These are phyloP conservation scores for Nepenthes mirabilis DNA, from an alignment of 148 eudicot genomes.

Conservation along the genomic window DNA sequence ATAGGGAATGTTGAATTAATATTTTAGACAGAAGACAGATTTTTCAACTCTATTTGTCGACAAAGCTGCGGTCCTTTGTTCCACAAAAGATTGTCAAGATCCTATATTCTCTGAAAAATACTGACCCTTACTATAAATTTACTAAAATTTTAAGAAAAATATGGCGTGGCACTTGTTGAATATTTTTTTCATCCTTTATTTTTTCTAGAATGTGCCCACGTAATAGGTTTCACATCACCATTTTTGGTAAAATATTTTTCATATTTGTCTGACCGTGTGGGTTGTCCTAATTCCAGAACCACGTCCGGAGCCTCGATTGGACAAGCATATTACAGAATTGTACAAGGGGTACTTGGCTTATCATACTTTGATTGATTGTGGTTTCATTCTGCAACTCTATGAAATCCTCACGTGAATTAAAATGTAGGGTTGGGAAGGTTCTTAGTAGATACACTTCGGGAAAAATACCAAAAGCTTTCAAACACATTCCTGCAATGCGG, in stretches of 20 bases:
- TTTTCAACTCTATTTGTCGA: background rate
- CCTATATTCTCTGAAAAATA: background rate
- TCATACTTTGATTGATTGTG: background rate
- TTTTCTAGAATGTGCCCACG: no score
- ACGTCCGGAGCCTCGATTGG: conserved; percentile 41
- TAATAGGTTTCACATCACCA: background rate
- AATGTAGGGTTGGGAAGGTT: conserved; percentile 67
- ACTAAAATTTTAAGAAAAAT: background rate
- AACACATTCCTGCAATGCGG: conserved; percentile 49
- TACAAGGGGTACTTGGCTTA: conserved; percentile 56
- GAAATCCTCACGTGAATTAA: background rate
- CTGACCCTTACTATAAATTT: background rate
- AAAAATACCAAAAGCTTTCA: conserved; percentile 74
- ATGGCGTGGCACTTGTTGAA: no score
- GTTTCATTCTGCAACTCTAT: background rate
- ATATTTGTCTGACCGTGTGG: background rate
- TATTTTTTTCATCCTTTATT: no score
- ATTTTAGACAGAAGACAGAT: conserved; percentile 14
- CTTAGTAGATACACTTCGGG: conserved; percentile 66
- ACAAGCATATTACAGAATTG: conserved; percentile 45
- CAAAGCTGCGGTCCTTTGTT: background rate
- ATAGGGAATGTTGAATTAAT: conserved; percentile 16
- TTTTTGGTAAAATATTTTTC: background rate
- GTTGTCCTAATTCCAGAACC: conserved; percentile 24
- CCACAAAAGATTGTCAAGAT: no score